Conservation (phyloP, 2,329 filamentous ascomycete genomes). For the Tolypocladium pustulatum region DNA sequence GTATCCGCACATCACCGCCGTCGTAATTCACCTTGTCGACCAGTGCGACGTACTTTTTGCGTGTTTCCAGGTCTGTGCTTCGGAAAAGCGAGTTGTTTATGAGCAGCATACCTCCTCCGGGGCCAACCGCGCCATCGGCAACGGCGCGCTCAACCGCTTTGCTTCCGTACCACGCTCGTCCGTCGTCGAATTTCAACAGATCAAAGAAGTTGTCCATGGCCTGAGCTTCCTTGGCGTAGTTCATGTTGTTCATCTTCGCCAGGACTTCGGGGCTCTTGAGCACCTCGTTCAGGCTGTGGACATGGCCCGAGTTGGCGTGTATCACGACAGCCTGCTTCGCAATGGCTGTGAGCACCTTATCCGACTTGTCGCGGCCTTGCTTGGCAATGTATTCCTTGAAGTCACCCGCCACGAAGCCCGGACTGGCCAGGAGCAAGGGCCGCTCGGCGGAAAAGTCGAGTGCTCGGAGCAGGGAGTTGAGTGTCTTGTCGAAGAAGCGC, state of each 20-base stretch:
- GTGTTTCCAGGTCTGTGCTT: slow-evolving; percentile 63
- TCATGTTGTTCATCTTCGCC: slow-evolving; percentile 70
- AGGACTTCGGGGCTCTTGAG: slow-evolving; percentile 72
- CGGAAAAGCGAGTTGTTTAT: slow-evolving; percentile 85
- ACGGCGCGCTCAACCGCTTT: slow-evolving; percentile 74
- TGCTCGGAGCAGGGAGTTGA: slow-evolving; percentile 65
- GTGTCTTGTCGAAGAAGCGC: slow-evolving; percentile 64
- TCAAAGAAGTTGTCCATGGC: slow-evolving; percentile 78
- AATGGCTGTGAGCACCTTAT: slow-evolving; percentile 59
- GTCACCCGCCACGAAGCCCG: slow-evolving; percentile 73
- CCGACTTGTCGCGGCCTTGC: slow-evolving; percentile 43
- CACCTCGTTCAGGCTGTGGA: slow-evolving; percentile 81
- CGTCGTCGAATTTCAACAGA: slow-evolving; percentile 72
- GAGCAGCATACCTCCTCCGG: slow-evolving; percentile 73
- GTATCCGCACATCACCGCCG: slow-evolving; percentile 77
- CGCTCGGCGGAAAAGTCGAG: slow-evolving; percentile 62
- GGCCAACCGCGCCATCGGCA: slow-evolving; percentile 76
- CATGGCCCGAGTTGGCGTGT: slow-evolving; percentile 74
- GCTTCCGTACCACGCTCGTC: slow-evolving; percentile 82
- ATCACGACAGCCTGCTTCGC: slow-evolving; percentile 59
- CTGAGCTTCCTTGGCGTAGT: slow-evolving; percentile 73
- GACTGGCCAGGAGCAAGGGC: slow-evolving; percentile 76
- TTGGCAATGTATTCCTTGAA: slow-evolving; percentile 67
- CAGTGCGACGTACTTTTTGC: slow-evolving; percentile 72
- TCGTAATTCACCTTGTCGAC: slow-evolving; percentile 82